Percentiles rank a stretch among this genome's conserved stretches.
Evolutionary conservation across 176 grass and related monocot genomes (phyloP).

Genomic region (Pontederia crassipes): DNA sequence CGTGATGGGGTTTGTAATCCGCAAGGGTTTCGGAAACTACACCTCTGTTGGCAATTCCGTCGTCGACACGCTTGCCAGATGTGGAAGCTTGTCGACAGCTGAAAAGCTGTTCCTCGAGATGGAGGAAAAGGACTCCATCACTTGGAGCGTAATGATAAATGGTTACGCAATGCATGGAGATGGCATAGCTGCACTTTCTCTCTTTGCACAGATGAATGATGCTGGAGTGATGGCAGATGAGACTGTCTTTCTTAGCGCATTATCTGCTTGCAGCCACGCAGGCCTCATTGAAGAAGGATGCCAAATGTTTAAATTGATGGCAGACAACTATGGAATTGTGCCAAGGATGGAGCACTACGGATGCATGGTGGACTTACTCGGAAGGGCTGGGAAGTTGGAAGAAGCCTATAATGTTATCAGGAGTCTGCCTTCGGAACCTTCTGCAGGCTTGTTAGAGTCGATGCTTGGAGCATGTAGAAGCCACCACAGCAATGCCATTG

Average conservation of each 20-base stretch:
- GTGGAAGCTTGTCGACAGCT: constrained; percentile 40
- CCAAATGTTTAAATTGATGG: constrained; percentile 46
- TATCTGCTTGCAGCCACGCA: constrained; percentile 60
- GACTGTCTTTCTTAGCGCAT: constrained; percentile 43
- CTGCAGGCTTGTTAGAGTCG: constrained; percentile 52
- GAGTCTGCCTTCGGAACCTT: constrained; percentile 44
- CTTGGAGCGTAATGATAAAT: constrained; percentile 70
- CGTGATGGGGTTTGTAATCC: constrained; percentile 27
- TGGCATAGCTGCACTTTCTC: constrained; percentile 33
- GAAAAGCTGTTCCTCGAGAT: constrained; percentile 41
- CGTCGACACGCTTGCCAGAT: constrained; percentile 46
- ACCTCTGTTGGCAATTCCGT: constrained; percentile 42
- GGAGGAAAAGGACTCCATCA: constrained; percentile 39
- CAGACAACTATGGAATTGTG: constrained; percentile 29
- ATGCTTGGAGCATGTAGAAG: constrained; percentile 64
- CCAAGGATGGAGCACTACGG: constrained; percentile 69
- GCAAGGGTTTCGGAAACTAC: constrained; percentile 26
- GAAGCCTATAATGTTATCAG: constrained; percentile 53
- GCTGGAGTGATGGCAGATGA: constrained; percentile 44
- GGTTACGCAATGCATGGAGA: constrained; percentile 52
- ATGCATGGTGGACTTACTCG: constrained; percentile 63
- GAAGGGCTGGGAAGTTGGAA: constrained; percentile 47
- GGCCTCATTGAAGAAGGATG: constrained; percentile 44
- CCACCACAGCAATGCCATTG: constrained; percentile 51
- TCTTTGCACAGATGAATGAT: constrained; percentile 49